Conservation (phyloP, 2,329 filamentous ascomycete genomes). For the Ascomycota sp. region DNA sequence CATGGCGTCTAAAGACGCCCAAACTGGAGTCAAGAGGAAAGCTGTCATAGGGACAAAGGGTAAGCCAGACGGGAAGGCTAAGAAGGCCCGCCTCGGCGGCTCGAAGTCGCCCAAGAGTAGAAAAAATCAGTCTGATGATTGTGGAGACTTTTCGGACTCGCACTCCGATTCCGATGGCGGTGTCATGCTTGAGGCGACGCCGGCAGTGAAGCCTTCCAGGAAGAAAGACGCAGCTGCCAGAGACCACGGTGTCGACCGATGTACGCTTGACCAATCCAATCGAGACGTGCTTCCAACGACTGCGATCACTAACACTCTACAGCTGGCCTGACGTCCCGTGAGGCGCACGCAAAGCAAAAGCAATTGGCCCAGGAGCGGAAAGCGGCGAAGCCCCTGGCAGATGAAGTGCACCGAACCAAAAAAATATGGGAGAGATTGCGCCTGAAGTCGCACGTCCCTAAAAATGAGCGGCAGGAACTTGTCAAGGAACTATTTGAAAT, state of each 20-base stretch:
- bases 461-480: constrained; percentile 68
- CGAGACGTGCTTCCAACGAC: too few species aligned
- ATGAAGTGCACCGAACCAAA: constrained; percentile 71
- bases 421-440: constrained; percentile 91
- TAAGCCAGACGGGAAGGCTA: constrained; percentile 18
- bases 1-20: constrained; percentile 27
- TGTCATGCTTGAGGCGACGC: constrained; percentile 19
- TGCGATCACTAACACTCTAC: neutral
- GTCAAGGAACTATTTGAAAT: constrained; percentile 80
- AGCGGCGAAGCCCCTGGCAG: constrained; percentile 77
- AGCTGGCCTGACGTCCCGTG: constrained; percentile 35
- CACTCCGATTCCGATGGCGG: constrained; percentile 24
- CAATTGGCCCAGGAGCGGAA: constrained; percentile 71
- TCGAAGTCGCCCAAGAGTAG: constrained; percentile 13
- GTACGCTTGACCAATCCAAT: constrained; percentile 9
- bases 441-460: constrained; percentile 77
- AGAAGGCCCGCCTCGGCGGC: constrained; percentile 27
- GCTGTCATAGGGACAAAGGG: constrained; percentile 21
- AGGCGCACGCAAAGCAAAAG: constrained; percentile 86
- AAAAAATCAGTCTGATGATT: constrained; percentile 17
- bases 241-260: constrained; percentile 17
- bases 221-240: constrained; percentile 10
- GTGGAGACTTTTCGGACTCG: constrained; percentile 23
- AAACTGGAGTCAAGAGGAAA: constrained; percentile 34
- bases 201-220: constrained; percentile 14